Conservation (phyloP, 176 grass and related monocot species). For the Triticum turgidum region DNA sequence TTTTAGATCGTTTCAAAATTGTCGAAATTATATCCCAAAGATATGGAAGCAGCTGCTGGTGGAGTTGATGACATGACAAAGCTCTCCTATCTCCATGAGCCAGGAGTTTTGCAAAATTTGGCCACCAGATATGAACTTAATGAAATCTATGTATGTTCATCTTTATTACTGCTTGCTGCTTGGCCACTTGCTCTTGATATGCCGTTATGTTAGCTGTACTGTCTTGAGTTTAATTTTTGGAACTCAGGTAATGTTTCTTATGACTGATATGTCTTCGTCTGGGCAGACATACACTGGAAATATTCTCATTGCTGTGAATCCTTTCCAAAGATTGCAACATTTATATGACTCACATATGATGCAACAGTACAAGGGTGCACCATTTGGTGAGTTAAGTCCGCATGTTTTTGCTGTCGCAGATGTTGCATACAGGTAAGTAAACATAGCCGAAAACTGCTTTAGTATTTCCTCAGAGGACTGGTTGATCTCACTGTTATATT, state of each 20-base stretch:
- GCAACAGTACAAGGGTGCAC: conserved; percentile 96
- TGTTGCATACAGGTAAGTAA: conserved; percentile 80
- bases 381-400: conserved; percentile 94
- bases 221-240: conserved; percentile 23
- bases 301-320: conserved; percentile 97
- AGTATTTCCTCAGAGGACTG: not conserved
- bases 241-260: not conserved
- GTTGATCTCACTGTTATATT: conserved; percentile 28
- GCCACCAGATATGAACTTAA: conserved; percentile 92
- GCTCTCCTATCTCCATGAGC: conserved; percentile 95
- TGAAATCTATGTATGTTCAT: conserved; percentile 90
- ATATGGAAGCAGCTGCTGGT: conserved; percentile 91
- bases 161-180: not conserved
- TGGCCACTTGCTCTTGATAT: conserved; percentile 2
- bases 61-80: conserved; percentile 99
- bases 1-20: conserved; percentile 70
- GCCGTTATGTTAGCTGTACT: not conserved
- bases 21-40: conserved; percentile 94
- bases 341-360: conserved; percentile 96
- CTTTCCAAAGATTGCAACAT: conserved; percentile 96
- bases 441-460: not conserved
- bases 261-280: conserved; percentile 19
- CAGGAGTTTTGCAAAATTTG: conserved; percentile 93
- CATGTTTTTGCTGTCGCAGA: conserved; percentile 99
- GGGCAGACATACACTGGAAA: conserved; percentile 97